Evolutionary conservation across 805 yeast species (phyloP).

Genomic region (Ogataea thermomethanolica): DNA sequence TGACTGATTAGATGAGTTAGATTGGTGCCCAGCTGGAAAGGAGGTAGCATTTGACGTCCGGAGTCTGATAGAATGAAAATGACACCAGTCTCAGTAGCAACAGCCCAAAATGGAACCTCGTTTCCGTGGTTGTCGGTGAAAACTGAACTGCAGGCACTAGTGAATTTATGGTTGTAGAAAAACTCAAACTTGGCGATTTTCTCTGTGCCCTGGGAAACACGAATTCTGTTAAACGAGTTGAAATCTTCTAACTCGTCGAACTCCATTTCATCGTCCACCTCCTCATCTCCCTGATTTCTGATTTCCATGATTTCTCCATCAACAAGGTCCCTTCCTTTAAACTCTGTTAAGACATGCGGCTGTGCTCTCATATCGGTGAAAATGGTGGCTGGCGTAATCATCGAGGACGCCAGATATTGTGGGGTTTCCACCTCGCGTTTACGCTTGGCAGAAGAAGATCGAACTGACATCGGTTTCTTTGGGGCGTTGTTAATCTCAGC

Average conservation of each 20-base stretch:
- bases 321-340: slow-evolving; percentile 8
- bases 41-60: slow-evolving; percentile 46
- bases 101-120: slow-evolving; percentile 50
- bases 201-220: slow-evolving; percentile 13
- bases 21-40: slow-evolving; percentile 50
- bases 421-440: slow-evolving; percentile 35
- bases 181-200: slow-evolving; percentile 39
- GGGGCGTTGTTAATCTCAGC: slow-evolving; percentile 31
- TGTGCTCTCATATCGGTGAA: slow-evolving; percentile 30
- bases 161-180: slow-evolving; percentile 39
- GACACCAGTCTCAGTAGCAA: slow-evolving; percentile 58
- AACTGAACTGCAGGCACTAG: slow-evolving; percentile 31
- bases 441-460: slow-evolving; percentile 33
- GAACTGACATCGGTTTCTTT: slow-evolving; percentile 30
- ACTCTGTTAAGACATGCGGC: slow-evolving; percentile 31
- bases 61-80: slow-evolving; percentile 42
- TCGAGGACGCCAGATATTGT: slow-evolving; percentile 23
- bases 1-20: slow-evolving; percentile 38
- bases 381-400: slow-evolving; percentile 26
- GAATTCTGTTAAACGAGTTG: slow-evolving; percentile 32
- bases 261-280: slow-evolving; percentile 19
- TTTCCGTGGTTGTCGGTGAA: slow-evolving; percentile 36
- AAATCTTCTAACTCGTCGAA: slow-evolving; percentile 34
- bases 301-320: slow-evolving; percentile 19
- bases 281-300: slow-evolving; percentile 33